Evolutionary conservation across 2,329 filamentous ascomycete species (phyloP), one percentile per base, ranked within the genome.

Genomic region (Sporothrix brunneoviolacea): DNA sequence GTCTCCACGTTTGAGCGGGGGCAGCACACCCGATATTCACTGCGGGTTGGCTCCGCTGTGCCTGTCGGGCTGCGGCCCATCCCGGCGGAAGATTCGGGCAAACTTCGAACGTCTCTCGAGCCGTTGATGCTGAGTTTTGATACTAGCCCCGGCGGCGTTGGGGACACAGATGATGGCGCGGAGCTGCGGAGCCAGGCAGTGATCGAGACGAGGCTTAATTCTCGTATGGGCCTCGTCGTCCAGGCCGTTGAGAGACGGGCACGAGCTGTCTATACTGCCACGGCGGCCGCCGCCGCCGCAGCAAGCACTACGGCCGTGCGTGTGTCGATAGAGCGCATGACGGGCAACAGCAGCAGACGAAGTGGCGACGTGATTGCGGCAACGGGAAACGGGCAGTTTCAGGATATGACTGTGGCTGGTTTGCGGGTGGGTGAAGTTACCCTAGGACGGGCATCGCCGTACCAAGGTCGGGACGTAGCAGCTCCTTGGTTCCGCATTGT

Each of bases 1-100:
- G 91, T 86, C 63, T 95, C 89, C 3, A 95, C 91, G 0, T 97
- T 94, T 64, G 89, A 95, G 55, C 77, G 84, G 0, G 85, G 84
- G 8, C 88, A 94, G 61, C 72, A 80, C 1, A 87, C 86, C 4
- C 74, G 76, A 43, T 97, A 94, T 61, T 80, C 76, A 1, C 73
- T 98, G 8, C 80, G 82, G 51, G 75, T 96, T n/a, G 50, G 46
- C n/a, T 82, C 83, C 41, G 83, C 85, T 30, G 64, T 69, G 2
- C 71, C 76, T 0, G 76, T 83, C 33, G 60, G 65, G 1, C 63
- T 94, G 5, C 70, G 69, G 8, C 76, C 78, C 15, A 75, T 96
- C 4, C 77, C 83, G 0, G 72, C 82, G 6, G 87, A 93, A 63
- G 82, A 82, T 8, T 89, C 90, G 1, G 91, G 93, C 3, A 75